Percentiles rank a stretch among this genome's conserved stretches.
These are phyloP conservation scores for Coniella vitis DNA, from an alignment of 2,329 filamentous ascomycete species.

Conservation along the genomic window DNA sequence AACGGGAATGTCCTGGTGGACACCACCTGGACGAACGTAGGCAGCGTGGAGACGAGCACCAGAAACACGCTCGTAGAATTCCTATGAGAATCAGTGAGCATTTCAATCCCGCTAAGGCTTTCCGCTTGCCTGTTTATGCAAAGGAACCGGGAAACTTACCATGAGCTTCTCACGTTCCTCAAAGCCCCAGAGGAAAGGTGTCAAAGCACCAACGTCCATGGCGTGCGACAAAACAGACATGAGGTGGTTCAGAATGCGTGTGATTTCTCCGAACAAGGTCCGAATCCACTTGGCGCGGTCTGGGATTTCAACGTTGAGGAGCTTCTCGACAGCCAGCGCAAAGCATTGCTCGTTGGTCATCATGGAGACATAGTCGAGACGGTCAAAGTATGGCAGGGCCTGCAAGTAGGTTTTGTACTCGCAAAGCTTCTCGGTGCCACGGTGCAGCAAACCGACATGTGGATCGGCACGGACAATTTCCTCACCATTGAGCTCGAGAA, in stretches of 20 bases:
- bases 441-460: slow-evolving; percentile 91
- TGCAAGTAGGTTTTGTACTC: slow-evolving; percentile 99
- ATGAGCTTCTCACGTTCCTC: slow-evolving; percentile 99
- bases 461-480: slow-evolving; percentile 95
- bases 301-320: slow-evolving; percentile 93
- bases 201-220: slow-evolving; percentile 97
- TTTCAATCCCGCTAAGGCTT: background rate
- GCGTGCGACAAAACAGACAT: slow-evolving; percentile 97
- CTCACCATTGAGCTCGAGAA: slow-evolving; percentile 95
- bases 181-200: slow-evolving; percentile 98
- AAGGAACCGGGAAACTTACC: slow-evolving; percentile 49
- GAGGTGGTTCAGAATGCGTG: slow-evolving; percentile 88
- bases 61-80: slow-evolving; percentile 99
- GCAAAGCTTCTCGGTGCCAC: slow-evolving; percentile 98
- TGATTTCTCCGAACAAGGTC: slow-evolving; percentile 92
- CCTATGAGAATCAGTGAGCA: slow-evolving; percentile 44
- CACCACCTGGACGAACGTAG: slow-evolving; percentile 93
- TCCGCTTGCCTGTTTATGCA: background rate
- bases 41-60: slow-evolving; percentile 95
- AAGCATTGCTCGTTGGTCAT: slow-evolving; percentile 99
- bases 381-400: slow-evolving; percentile 96
- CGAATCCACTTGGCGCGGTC: slow-evolving; percentile 95
- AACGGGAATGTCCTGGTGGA: slow-evolving; percentile 88
- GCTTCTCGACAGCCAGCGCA: slow-evolving; percentile 91
- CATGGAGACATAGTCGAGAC: slow-evolving; percentile 98